Conservation (phyloP, 2,329 filamentous ascomycete species). For the Scedosporium dehoogii region DNA sequence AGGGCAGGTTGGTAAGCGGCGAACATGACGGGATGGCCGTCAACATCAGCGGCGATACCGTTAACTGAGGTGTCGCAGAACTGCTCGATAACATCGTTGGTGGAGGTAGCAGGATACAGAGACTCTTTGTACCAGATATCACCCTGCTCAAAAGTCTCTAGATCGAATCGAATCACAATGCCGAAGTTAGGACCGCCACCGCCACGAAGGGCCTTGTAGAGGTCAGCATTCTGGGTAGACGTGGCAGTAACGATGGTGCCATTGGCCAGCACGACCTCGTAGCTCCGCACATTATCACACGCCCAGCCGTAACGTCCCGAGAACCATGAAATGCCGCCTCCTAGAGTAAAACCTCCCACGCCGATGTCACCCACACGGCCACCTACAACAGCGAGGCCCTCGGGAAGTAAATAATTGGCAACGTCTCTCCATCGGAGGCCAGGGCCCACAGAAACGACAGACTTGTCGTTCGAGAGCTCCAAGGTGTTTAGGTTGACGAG, state of each 20-base stretch:
- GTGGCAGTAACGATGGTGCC: slow-evolving; percentile 33
- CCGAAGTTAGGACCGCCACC: slow-evolving; percentile 48
- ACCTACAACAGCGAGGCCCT: slow-evolving; percentile 29
- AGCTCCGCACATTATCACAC: slow-evolving; percentile 33
- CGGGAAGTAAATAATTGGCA: slow-evolving; percentile 15
- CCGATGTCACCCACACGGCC: slow-evolving; percentile 27
- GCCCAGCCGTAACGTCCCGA: slow-evolving; percentile 27
- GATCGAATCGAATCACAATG: slow-evolving; percentile 40
- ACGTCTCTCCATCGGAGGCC: slow-evolving; percentile 31
- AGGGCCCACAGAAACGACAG: slow-evolving; percentile 29
- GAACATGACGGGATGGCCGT: slow-evolving; percentile 12
- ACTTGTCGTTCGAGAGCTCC: slow-evolving; percentile 14
- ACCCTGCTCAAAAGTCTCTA: slow-evolving; percentile 25
- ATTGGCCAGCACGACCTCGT: slow-evolving; percentile 33
- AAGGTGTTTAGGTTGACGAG: slow-evolving; percentile 13
- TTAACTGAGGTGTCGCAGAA: slow-evolving; percentile 14
- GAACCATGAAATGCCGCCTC: slow-evolving; percentile 15
- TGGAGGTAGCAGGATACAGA: background rate
- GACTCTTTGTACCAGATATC: slow-evolving; percentile 23
- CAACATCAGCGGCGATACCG: slow-evolving; percentile 6
- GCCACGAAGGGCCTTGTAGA: slow-evolving; percentile 48
- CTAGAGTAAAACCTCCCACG: slow-evolving; percentile 19
- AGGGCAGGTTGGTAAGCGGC: slow-evolving; percentile 21
- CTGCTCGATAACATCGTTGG: slow-evolving; percentile 7
- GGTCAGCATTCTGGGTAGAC: slow-evolving; percentile 31